A percentile compares a stretch with the other conserved stretches of the same genome.
Conservation (phyloP, 2,329 filamentous ascomycete species). For the Neurospora sp. region DNA sequence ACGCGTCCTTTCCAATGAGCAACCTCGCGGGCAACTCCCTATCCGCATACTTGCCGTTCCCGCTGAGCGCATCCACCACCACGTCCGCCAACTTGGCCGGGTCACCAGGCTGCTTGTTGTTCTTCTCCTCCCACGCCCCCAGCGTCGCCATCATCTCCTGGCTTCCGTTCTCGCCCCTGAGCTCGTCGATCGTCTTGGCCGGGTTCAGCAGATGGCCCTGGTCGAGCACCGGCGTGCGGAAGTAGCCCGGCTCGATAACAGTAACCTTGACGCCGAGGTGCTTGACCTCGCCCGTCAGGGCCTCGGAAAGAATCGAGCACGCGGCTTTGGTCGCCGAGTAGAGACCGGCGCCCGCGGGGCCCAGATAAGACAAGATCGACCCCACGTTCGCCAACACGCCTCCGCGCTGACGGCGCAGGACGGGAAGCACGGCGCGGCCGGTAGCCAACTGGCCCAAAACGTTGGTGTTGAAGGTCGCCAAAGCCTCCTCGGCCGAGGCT, state of each 20-base stretch:
- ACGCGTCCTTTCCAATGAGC: neutral
- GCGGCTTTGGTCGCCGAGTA: slow-evolving; percentile 10
- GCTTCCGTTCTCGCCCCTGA: neutral
- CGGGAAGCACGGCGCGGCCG: slow-evolving; percentile 8
- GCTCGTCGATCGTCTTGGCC: neutral
- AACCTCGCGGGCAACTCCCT: neutral
- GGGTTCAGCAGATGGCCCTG: slow-evolving; percentile 2
- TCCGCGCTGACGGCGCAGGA: slow-evolving; percentile 3
- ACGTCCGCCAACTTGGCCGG: slow-evolving; percentile 4
- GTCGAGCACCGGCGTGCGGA: slow-evolving; percentile 8
- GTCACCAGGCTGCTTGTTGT: slow-evolving; percentile 7
- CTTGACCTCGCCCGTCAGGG: slow-evolving; percentile 6
- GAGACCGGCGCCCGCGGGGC: slow-evolving; percentile 5
- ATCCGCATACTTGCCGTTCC: neutral
- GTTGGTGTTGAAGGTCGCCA: slow-evolving; percentile 8
- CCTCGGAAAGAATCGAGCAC: neutral
- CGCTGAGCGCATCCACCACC: neutral
- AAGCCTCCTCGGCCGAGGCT: slow-evolving; percentile 4
- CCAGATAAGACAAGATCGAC: slow-evolving; percentile 4
- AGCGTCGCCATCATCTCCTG: slow-evolving; percentile 3
- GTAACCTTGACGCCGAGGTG: slow-evolving; percentile 7
- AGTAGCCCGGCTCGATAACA: slow-evolving; percentile 8
- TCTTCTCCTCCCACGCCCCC: slow-evolving; percentile 1
- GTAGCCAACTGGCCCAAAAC: slow-evolving; percentile 7
- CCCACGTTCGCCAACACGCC: no score